Percentiles rank a stretch among this genome's conserved stretches.
Conservation (phyloP, 352 stramenopile species). For the Pilasporangium apinafurcum region DNA sequence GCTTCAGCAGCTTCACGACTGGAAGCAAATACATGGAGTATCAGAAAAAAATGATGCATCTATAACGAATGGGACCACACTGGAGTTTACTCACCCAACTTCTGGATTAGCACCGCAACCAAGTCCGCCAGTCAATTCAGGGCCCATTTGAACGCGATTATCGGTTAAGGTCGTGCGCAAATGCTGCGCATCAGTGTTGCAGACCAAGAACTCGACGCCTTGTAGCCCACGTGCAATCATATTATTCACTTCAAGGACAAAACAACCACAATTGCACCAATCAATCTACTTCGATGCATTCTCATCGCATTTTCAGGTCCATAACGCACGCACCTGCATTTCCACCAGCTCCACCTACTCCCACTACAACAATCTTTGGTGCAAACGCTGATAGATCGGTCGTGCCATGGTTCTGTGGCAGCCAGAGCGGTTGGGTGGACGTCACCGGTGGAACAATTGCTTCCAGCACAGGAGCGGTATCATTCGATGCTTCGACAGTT, state of each 20-base stretch:
- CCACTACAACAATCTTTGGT: constrained; percentile 83
- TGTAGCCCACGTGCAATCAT: constrained; percentile 83
- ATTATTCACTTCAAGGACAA: constrained; percentile 64
- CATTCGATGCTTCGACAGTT: not conserved
- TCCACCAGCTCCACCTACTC: constrained; percentile 81
- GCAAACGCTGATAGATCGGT: constrained; percentile 70
- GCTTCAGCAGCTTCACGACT: constrained; percentile 71
- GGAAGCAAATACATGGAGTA: not conserved
- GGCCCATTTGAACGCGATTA: constrained; percentile 87
- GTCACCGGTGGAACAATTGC: constrained; percentile 19
- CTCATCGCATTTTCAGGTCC: too few species aligned
- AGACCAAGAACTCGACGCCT: constrained; percentile 86
- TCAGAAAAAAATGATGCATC: not conserved
- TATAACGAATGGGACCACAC: too few species aligned
- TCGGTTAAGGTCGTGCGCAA: constrained; percentile 86
- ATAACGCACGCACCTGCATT: constrained; percentile 52
- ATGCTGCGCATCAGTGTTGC: constrained; percentile 90
- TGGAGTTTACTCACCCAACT: constrained; percentile 31
- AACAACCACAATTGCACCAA: not conserved
- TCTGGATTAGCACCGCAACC: constrained; percentile 81
- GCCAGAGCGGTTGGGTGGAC: constrained; percentile 71
- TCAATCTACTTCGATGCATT: not conserved
- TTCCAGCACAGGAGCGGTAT: not conserved
- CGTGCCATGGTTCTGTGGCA: constrained; percentile 53
- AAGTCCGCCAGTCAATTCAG: constrained; percentile 77